Evolutionary conservation across 129 eudicot genomes (phyloP).

Genomic region (Glebionis coronaria): DNA sequence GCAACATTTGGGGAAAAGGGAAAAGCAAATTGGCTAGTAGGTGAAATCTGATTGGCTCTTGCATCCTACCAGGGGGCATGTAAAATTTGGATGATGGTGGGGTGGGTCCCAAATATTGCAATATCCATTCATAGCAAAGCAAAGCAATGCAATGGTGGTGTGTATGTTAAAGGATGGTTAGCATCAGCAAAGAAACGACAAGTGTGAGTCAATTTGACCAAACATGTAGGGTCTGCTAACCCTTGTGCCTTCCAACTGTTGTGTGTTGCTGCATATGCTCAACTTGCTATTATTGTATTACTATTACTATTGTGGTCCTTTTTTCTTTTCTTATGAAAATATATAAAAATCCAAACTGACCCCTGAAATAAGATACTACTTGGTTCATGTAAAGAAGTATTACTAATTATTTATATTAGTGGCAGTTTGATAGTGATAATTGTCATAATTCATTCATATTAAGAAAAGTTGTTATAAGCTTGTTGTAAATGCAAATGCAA

Average conservation of each 20-base stretch:
- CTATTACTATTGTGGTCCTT: neutral
- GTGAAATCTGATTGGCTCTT: conserved; percentile 32
- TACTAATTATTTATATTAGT: too few species aligned
- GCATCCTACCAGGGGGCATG: conserved; percentile 36
- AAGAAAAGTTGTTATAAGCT: too few species aligned
- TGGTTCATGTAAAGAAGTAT: too few species aligned
- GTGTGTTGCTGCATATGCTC: conserved; percentile 51
- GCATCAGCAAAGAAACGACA: conserved; percentile 22
- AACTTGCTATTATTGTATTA: conserved; percentile 17
- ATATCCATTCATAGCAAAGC: conserved; percentile 20
- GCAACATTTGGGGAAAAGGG: too few species aligned
- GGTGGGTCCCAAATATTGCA: conserved; percentile 29
- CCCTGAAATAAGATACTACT: neutral
- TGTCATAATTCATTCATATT: too few species aligned
- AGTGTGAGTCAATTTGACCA: conserved; percentile 29
- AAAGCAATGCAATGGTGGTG: conserved; percentile 28
- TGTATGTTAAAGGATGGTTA: conserved; percentile 20
- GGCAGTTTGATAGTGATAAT: too few species aligned
- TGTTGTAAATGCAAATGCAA: too few species aligned
- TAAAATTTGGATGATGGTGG: neutral
- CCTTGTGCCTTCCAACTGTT: conserved; percentile 44
- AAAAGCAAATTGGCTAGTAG: too few species aligned
- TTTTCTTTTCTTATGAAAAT: neutral
- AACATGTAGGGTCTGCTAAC: conserved; percentile 24
- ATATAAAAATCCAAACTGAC: neutral